Percentiles rank a stretch among this genome's conserved stretches.
phyloP scores from a whole-genome alignment of 495 filamentous ascomycete species.

The Neurospora discreta region DNA sequence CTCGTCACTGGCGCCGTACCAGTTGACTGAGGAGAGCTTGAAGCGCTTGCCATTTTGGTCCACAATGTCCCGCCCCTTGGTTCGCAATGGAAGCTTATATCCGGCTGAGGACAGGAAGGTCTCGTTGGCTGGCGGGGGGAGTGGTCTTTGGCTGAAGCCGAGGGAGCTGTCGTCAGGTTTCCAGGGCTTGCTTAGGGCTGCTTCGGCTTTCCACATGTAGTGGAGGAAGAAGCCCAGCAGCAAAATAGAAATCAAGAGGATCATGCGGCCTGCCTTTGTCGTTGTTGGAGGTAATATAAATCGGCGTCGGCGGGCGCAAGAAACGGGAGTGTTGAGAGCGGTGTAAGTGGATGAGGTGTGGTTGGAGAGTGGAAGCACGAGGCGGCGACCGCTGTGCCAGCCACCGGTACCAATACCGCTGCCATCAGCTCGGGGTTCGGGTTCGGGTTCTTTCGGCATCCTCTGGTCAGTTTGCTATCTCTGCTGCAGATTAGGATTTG shows the following conservation, averaged over 20 bases:
- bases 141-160: constrained; percentile 30
- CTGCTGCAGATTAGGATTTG: neutral
- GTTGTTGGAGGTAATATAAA: neutral
- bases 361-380: neutral
- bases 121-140: constrained; percentile 27
- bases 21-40: constrained; percentile 49
- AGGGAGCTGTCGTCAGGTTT: constrained; percentile 25
- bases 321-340: neutral
- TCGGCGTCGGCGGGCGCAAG: neutral
- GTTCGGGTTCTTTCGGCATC: neutral
- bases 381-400: neutral
- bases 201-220: constrained; percentile 31
- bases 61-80: constrained; percentile 43
- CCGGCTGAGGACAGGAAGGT: constrained; percentile 24
- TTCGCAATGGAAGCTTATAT: constrained; percentile 39
- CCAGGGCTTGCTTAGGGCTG: constrained; percentile 30
- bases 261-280: constrained; percentile 12
- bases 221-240: constrained; percentile 22
- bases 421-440: neutral
- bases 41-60: constrained; percentile 39
- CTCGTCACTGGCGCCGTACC: constrained; percentile 53
- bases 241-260: constrained; percentile 22
- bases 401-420: neutral
- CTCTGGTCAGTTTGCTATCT: neutral
- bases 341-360: neutral